Evolutionary conservation across 2,329 filamentous ascomycete species (phyloP), one percentile per base, ranked within the genome.

Genomic region (Colletotrichum lini): DNA sequence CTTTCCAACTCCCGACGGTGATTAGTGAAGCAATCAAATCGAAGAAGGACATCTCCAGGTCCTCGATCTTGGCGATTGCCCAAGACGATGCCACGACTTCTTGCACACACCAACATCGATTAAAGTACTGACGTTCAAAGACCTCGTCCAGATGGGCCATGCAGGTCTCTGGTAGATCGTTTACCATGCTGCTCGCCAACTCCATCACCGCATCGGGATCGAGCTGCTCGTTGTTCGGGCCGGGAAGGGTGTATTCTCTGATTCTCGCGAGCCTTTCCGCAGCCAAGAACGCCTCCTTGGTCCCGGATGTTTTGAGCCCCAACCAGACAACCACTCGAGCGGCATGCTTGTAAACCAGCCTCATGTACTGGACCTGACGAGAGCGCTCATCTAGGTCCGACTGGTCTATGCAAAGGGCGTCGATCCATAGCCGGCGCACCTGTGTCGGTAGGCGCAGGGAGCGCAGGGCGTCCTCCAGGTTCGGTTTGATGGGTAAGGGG

Each of bases 391-490:
- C 54, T 30, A 70, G 30, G 50, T 72, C 58, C 10, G 59, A 63
- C 65, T 77, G 76, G 12, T 76, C 65, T 13, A 77, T 78, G 44
- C 76, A 78, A 5, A 77, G 63, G 6, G 75, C 75, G 58, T 78
- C 75, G n/a, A 77, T 76, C 75, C 75, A 77, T 4, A 77, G 35
- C 47, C 57, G 50, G 30, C 65, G 68, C 38, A 58, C 40, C 21
- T 57, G 42, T 2, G 23, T 63, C 15, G 65, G 68, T 35, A 69
- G 44, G 26, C 68, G 56, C 57, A 71, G 57, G 23, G 47, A 68
- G 2, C 68, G 57, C 26, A 71, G 40, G n/a, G 68, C 68, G 5
- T 62, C 53, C 57, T 71, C 68, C 26, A 71, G 44, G 30, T 68
- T 71, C 18, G 68, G 65, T n/a, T 69, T 71, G 23, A 69, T 44